phyloP scores from a whole-genome alignment of 768 basidiomycete genomes.

The Auricularia auricula-judae region DNA sequence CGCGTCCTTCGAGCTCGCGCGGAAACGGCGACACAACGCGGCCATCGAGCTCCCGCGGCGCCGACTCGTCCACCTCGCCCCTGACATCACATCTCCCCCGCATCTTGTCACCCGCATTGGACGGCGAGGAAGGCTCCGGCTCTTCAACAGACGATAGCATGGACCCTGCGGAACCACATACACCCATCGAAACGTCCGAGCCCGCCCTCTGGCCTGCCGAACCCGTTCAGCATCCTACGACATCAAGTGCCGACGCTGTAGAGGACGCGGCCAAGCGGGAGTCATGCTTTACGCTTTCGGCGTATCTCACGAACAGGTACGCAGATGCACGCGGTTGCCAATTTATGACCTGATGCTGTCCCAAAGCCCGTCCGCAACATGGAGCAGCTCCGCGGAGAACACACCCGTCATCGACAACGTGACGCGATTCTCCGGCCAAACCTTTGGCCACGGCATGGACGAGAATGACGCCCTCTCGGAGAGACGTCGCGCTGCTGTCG shows the following conservation, averaged over 20 bases:
- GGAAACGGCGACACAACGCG: no score
- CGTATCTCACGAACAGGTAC: not conserved
- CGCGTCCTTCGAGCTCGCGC: no score
- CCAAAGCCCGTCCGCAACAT: not conserved
- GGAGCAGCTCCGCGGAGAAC: not conserved
- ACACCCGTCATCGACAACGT: not conserved
- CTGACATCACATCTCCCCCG: not conserved
- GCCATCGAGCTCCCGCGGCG: not conserved
- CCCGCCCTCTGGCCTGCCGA: not conserved
- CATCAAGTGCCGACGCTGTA: not conserved
- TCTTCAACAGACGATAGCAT: not conserved
- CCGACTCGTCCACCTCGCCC: not conserved
- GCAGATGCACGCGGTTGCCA: not conserved
- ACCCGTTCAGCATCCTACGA: not conserved
- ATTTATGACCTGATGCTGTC: not conserved
- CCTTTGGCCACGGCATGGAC: not conserved
- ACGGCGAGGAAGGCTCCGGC: not conserved
- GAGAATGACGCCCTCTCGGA: not conserved
- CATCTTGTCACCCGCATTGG: not conserved
- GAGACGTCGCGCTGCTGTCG: not conserved
- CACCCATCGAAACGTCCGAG: not conserved
- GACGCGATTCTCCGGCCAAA: not conserved
- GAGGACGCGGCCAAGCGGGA: not conserved
- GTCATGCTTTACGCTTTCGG: not conserved
- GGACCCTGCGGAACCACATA: not conserved